These are phyloP conservation scores for Fusarium concolor DNA, from an alignment of 2,329 filamentous ascomycete species.

Conservation along the genomic window DNA sequence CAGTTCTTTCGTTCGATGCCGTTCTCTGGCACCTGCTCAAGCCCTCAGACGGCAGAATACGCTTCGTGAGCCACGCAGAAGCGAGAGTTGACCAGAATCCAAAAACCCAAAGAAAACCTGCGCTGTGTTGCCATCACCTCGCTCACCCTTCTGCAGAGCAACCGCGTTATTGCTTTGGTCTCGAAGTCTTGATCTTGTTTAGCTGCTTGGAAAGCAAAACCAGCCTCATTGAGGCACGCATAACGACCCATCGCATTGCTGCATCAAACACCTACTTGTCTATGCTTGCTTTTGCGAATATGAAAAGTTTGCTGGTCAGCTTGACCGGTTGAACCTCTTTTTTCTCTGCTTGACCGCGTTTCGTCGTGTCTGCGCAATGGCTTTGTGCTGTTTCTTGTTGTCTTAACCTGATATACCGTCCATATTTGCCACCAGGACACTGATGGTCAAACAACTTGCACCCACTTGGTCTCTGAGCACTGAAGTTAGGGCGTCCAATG, in stretches of 20 bases:
- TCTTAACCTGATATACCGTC: constrained; percentile 17
- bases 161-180: constrained; percentile 13
- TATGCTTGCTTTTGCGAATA: constrained; percentile 41
- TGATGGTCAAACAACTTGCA: constrained; percentile 31
- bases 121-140: constrained; percentile 13
- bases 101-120: constrained; percentile 15
- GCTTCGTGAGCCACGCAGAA: constrained; percentile 1
- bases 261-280: constrained; percentile 32
- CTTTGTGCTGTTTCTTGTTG: constrained; percentile 12
- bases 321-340: constrained; percentile 9
- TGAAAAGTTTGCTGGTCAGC: constrained; percentile 31
- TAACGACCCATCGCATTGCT: constrained; percentile 24
- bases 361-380: constrained; percentile 12
- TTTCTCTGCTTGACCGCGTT: not conserved
- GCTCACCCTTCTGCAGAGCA: constrained; percentile 13
- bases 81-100: constrained; percentile 14
- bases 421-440: constrained; percentile 25
- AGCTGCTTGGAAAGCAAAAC: constrained; percentile 18
- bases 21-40: not conserved
- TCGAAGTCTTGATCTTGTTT: constrained; percentile 14
- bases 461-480: constrained; percentile 25
- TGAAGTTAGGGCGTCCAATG: constrained; percentile 36
- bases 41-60: not conserved
- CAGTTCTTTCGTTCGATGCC: not conserved
- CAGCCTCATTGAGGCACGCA: constrained; percentile 27